These are phyloP conservation scores for Debaryomyces subglobosus DNA, from an alignment of 1,139 yeast genomes.

Conservation along the genomic window DNA sequence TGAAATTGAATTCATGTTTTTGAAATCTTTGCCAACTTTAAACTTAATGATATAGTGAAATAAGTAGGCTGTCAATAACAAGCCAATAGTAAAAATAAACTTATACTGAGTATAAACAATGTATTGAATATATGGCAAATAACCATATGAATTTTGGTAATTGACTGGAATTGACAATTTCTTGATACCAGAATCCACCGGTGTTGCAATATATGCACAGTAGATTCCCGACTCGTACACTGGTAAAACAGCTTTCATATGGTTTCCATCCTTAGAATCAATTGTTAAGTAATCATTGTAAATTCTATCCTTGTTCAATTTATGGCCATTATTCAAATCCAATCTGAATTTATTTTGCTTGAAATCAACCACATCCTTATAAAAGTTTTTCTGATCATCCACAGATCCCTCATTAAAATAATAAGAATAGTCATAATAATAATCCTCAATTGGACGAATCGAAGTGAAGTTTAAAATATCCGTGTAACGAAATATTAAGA, in stretches of 20 bases:
- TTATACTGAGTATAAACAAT: conserved; percentile 22
- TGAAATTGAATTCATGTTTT: conserved; percentile 35
- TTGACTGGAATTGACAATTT: conserved; percentile 22
- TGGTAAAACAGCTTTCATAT: conserved; percentile 15
- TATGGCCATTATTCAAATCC: conserved; percentile 2
- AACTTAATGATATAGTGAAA: conserved; percentile 31
- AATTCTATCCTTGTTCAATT: conserved; percentile 10
- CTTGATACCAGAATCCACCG: conserved; percentile 15
- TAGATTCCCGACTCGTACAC: conserved; percentile 34
- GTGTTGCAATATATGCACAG: conserved; percentile 38
- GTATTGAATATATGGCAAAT: conserved; percentile 25
- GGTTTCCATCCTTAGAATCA: conserved; percentile 13
- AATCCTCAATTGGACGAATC: conserved; percentile 24
- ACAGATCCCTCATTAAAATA: not conserved
- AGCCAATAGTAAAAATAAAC: conserved; percentile 20
- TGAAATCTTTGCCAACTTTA: conserved; percentile 33
- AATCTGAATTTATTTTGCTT: conserved; percentile 16
- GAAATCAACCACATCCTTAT: conserved; percentile 16
- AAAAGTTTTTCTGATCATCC: conserved; percentile 16
- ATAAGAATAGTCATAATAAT: conserved; percentile 12
- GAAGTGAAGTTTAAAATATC: conserved; percentile 27
- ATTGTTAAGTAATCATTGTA: conserved; percentile 14
- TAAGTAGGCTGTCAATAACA: conserved; percentile 24
- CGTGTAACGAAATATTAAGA: conserved; percentile 27
- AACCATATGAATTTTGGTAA: conserved; percentile 32